Evolutionary conservation across 1,284 basidiomycete genomes (phyloP).

Genomic region (Papiliotrema flavescens): DNA sequence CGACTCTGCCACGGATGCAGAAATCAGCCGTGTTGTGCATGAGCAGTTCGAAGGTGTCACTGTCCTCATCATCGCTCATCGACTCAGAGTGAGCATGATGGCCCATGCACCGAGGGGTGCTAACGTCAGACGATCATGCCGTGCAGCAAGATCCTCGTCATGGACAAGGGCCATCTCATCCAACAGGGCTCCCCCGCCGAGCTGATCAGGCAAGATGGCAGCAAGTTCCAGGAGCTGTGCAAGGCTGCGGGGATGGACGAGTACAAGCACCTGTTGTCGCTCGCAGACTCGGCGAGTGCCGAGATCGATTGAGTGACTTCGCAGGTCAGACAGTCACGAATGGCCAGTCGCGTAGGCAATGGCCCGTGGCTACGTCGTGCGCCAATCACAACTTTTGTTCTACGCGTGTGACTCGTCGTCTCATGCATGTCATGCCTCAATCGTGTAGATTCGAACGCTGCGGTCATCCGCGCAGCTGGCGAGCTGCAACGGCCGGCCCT

Average conservation of each 20-base stretch:
- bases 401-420: too few species aligned
- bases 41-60: slow-evolving; percentile 44
- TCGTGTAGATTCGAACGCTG: slow-evolving; percentile 43
- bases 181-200: slow-evolving; percentile 33
- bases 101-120: neutral
- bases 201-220: slow-evolving; percentile 25
- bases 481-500: slow-evolving; percentile 24
- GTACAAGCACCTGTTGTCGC: slow-evolving; percentile 21
- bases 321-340: too few species aligned
- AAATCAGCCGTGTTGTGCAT: slow-evolving; percentile 48
- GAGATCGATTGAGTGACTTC: too few species aligned
- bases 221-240: slow-evolving; percentile 32
- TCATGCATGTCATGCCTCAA: slow-evolving; percentile 6
- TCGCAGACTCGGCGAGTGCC: slow-evolving; percentile 14
- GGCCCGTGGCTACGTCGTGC: too few species aligned
- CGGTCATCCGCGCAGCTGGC: slow-evolving; percentile 51
- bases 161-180: slow-evolving; percentile 33
- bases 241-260: slow-evolving; percentile 31
- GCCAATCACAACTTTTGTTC: too few species aligned
- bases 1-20: slow-evolving; percentile 48
- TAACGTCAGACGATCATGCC: slow-evolving; percentile 34
- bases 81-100: slow-evolving; percentile 34
- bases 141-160: slow-evolving; percentile 35
- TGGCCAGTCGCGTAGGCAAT: too few species aligned
- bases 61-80: slow-evolving; percentile 50